Percentiles rank a stretch among this genome's conserved stretches.
These are phyloP conservation scores for Talaromyces albobiverticillius DNA, from an alignment of 2,329 filamentous ascomycete species.

Conservation along the genomic window DNA sequence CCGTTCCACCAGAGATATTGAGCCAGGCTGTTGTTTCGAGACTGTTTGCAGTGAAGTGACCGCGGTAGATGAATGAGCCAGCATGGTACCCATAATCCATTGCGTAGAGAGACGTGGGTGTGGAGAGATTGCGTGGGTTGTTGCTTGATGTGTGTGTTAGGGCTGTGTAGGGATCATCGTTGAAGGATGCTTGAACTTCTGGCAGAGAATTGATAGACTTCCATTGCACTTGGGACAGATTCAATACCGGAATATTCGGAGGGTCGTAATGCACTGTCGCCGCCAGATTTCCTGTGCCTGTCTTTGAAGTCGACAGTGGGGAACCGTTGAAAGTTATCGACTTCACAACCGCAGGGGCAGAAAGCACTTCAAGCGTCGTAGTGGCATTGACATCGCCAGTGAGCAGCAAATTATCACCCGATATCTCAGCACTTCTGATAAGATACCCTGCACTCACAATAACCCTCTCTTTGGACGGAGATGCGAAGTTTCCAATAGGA, in stretches of 20 bases:
- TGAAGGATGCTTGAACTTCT: conserved; percentile 61
- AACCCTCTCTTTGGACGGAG: conserved; percentile 26
- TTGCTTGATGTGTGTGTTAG: conserved; percentile 56
- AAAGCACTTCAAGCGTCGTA: conserved; percentile 64
- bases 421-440: conserved; percentile 48
- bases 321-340: conserved; percentile 61
- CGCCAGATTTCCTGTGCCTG: conserved; percentile 50
- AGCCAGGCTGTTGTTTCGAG: conserved; percentile 57
- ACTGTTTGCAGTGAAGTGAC: conserved; percentile 64
- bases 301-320: conserved; percentile 39
- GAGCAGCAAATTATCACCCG: conserved; percentile 56
- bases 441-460: conserved; percentile 43
- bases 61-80: conserved; percentile 67
- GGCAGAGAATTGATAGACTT: conserved; percentile 68
- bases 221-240: conserved; percentile 61
- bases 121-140: conserved; percentile 60
- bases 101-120: conserved; percentile 64
- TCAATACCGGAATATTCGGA: conserved; percentile 55
- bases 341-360: conserved; percentile 55
- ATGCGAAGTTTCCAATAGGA: not conserved
- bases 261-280: conserved; percentile 50
- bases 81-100: conserved; percentile 72
- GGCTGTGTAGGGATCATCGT: conserved; percentile 64
- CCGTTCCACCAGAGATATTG: conserved; percentile 53
- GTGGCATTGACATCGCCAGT: conserved; percentile 71